Evolutionary conservation across 2,329 filamentous ascomycete genomes (phyloP).

Genomic region (Fusarium scirpi): DNA sequence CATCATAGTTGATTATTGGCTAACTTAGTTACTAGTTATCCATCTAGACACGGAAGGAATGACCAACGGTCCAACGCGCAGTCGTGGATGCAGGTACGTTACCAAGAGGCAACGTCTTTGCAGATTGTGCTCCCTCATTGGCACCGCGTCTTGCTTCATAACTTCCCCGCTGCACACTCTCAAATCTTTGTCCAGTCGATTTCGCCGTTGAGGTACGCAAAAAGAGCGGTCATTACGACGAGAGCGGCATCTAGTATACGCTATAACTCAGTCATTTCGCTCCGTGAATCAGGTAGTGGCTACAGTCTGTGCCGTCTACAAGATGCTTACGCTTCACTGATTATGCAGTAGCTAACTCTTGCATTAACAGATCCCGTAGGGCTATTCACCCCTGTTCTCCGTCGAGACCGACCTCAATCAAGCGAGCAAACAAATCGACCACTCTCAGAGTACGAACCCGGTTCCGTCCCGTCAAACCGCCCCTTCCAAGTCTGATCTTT

Average conservation of each 20-base stretch:
- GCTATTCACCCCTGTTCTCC: slow-evolving; percentile 4
- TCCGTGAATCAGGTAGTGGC: neutral
- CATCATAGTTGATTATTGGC: neutral
- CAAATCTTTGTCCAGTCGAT: neutral
- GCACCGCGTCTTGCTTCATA: slow-evolving; percentile 22
- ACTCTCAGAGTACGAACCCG: slow-evolving; percentile 7
- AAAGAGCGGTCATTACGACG: slow-evolving; percentile 25
- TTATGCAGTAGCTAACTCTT: slow-evolving; percentile 1
- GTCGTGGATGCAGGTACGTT: neutral
- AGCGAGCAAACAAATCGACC: slow-evolving; percentile 2
- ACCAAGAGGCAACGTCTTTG: neutral
- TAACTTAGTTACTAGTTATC: neutral
- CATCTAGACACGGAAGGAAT: too few relatives aligned
- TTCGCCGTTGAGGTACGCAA: slow-evolving; percentile 12
- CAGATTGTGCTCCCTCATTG: slow-evolving; percentile 1
- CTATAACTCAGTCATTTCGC: slow-evolving; percentile 13
- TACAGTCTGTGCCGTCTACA: neutral
- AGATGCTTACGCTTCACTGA: neutral
- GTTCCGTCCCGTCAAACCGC: slow-evolving; percentile 23
- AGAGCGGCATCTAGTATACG: slow-evolving; percentile 6
- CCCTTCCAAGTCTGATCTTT: neutral
- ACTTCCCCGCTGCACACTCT: neutral
- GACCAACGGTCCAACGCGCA: neutral
- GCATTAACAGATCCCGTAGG: neutral
- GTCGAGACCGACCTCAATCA: neutral